Evolutionary conservation across 1,284 basidiomycete species (phyloP).

Genomic region (Mycena citricolor): DNA sequence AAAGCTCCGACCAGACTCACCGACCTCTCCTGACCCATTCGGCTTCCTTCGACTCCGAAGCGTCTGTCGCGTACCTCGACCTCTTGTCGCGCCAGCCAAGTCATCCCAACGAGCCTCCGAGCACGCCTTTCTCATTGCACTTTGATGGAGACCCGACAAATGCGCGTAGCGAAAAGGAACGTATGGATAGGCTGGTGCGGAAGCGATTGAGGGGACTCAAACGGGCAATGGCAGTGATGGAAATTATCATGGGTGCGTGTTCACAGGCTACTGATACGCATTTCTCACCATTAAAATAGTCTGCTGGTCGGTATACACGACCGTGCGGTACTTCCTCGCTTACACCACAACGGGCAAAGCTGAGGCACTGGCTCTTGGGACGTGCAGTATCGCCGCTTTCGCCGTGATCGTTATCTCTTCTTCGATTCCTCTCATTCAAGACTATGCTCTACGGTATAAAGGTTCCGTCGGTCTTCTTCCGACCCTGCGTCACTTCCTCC

Average conservation of each 20-base stretch:
- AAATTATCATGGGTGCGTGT: conserved; percentile 50
- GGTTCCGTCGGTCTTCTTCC: conserved; percentile 35
- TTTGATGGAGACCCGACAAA: conserved; percentile 44
- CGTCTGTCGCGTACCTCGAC: conserved; percentile 46
- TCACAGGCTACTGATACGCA: background rate
- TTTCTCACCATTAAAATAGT: conserved; percentile 33
- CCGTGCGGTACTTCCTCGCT: conserved; percentile 62
- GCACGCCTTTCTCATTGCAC: conserved; percentile 39
- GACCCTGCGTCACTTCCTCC: conserved; percentile 34
- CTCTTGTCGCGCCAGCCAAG: conserved; percentile 46
- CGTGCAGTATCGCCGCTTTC: conserved; percentile 56
- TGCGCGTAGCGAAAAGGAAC: conserved; percentile 39
- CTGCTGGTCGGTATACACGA: conserved; percentile 59
- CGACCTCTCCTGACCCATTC: conserved; percentile 45
- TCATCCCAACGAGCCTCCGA: conserved; percentile 37
- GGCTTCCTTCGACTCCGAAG: too few species aligned
- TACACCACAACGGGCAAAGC: conserved; percentile 41
- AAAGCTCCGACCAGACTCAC: conserved; percentile 47
- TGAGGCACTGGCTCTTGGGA: conserved; percentile 56
- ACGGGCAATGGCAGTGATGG: conserved; percentile 38
- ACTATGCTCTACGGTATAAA: conserved; percentile 38
- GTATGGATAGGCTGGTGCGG: conserved; percentile 36
- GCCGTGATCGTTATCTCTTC: conserved; percentile 49
- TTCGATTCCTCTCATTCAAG: conserved; percentile 43
- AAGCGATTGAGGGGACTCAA: conserved; percentile 43